phyloP scores from a whole-genome alignment of 2,329 filamentous ascomycete species.

The Penicillium griseofulvum region DNA sequence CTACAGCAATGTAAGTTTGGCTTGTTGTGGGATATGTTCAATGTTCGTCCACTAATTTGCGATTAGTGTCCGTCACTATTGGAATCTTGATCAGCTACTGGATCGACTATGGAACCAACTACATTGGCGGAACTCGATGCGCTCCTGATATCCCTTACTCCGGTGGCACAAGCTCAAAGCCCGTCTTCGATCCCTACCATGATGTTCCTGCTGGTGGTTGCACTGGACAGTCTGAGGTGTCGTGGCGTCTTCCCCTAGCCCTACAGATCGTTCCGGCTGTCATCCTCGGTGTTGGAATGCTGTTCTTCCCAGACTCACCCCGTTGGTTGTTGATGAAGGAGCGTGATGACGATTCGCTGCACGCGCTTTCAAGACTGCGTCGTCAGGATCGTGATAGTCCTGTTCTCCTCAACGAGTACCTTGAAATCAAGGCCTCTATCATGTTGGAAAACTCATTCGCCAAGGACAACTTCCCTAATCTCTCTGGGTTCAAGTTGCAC shows the following conservation, averaged over 20 bases:
- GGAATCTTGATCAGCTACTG: conserved; percentile 41
- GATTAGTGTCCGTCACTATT: conserved; percentile 45
- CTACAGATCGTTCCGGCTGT: conserved; percentile 47
- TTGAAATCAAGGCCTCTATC: conserved; percentile 50
- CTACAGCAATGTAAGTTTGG: conserved; percentile 36
- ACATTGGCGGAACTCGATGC: conserved; percentile 47
- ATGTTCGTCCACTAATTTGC: conserved; percentile 11
- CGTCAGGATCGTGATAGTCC: conserved; percentile 46
- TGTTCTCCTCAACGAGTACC: conserved; percentile 50
- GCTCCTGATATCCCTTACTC: conserved; percentile 49
- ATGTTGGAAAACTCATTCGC: conserved; percentile 37
- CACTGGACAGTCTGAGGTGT: conserved; percentile 48
- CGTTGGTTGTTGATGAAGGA: conserved; percentile 53
- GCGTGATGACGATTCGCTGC: conserved; percentile 50
- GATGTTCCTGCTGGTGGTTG: conserved; percentile 48
- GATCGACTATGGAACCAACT: conserved; percentile 47
- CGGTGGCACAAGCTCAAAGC: conserved; percentile 41
- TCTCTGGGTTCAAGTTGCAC: conserved; percentile 32
- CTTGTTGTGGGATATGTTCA: neutral
- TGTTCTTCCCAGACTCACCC: conserved; percentile 57
- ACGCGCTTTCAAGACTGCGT: conserved; percentile 49
- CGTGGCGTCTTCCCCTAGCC: conserved; percentile 49
- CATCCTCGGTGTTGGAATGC: conserved; percentile 39
- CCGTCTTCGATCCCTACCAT: conserved; percentile 43
- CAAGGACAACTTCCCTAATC: conserved; percentile 27